phyloP scores from a whole-genome alignment of 768 basidiomycete species.

The Lenzites betulinus region DNA sequence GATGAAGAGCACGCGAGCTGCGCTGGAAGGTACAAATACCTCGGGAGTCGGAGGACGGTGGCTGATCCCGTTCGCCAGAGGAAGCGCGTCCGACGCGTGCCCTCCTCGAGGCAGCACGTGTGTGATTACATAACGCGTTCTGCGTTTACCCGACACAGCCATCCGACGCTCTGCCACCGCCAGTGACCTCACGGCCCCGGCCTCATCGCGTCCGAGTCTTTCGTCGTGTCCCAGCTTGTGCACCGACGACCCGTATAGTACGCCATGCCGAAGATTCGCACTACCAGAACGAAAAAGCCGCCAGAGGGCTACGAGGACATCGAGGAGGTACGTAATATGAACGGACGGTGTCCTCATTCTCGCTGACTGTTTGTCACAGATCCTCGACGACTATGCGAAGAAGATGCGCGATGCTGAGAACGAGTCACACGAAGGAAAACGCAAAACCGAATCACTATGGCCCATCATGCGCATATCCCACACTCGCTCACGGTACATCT shows the following conservation, averaged over 20 bases:
- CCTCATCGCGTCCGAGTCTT: not conserved
- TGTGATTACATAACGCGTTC: conserved; percentile 24
- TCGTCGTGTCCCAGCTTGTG: too few species aligned
- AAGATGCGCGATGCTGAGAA: conserved; percentile 99
- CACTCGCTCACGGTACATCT: conserved; percentile 93
- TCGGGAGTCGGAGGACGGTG: conserved; percentile 10
- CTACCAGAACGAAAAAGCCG: conserved; percentile 88
- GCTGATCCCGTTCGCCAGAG: conserved; percentile 13
- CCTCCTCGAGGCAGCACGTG: conserved; percentile 19
- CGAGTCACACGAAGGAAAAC: conserved; percentile 97
- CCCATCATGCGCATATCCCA: conserved; percentile 97
- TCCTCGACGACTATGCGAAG: conserved; percentile 97
- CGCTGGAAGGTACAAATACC: conserved; percentile 16
- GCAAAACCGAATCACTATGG: conserved; percentile 91
- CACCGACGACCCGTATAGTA: too few species aligned
- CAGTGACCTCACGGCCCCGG: not conserved
- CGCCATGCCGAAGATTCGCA: conserved; percentile 90
- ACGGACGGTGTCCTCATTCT: not conserved
- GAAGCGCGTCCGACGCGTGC: conserved; percentile 24
- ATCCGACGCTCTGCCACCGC: not conserved
- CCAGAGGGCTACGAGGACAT: conserved; percentile 97
- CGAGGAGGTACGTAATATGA: conserved; percentile 57
- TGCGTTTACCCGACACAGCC: conserved; percentile 3
- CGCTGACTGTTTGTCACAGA: conserved; percentile 43
- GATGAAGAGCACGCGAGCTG: not conserved